A percentile compares a stretch with the other conserved stretches of the same genome.
phyloP scores from a whole-genome alignment of 768 basidiomycete genomes.

The Suillus placidus region DNA sequence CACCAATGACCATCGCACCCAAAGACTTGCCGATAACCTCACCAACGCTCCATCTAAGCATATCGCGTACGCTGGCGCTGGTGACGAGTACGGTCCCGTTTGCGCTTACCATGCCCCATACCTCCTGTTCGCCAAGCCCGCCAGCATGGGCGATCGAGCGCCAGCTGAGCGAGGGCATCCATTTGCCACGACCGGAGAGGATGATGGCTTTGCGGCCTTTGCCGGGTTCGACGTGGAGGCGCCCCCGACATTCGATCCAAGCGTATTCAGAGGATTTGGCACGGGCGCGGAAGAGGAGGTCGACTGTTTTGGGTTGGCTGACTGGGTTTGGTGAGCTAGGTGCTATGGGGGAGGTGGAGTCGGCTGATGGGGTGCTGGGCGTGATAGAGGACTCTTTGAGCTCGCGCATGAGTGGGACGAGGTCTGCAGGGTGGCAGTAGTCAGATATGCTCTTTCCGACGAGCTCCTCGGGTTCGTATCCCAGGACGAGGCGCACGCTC shows the following conservation, averaged over 20 bases:
- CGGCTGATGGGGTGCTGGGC: constrained; percentile 10
- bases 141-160: constrained; percentile 53
- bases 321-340: constrained; percentile 4
- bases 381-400: constrained; percentile 69
- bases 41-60: constrained; percentile 63
- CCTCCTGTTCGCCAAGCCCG: constrained; percentile 45
- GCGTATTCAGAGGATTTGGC: constrained; percentile 65
- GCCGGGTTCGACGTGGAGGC: constrained; percentile 88
- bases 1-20: constrained; percentile 39
- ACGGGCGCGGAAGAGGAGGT: constrained; percentile 82
- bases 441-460: constrained; percentile 78
- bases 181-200: constrained; percentile 75
- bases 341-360: constrained; percentile 5
- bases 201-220: constrained; percentile 96
- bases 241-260: constrained; percentile 91
- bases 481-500: constrained; percentile 73
- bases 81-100: constrained; percentile 53
- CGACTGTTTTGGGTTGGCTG: constrained; percentile 58
- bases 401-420: constrained; percentile 89
- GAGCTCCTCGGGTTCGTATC: constrained; percentile 85
- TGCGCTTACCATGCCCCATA: constrained; percentile 58
- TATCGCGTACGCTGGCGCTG: constrained; percentile 53
- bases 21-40: constrained; percentile 56
- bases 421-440: constrained; percentile 86
- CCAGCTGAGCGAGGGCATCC: constrained; percentile 69